Conservation (phyloP, 1,139 yeast genomes). For the Lipomyces yarrowii region DNA sequence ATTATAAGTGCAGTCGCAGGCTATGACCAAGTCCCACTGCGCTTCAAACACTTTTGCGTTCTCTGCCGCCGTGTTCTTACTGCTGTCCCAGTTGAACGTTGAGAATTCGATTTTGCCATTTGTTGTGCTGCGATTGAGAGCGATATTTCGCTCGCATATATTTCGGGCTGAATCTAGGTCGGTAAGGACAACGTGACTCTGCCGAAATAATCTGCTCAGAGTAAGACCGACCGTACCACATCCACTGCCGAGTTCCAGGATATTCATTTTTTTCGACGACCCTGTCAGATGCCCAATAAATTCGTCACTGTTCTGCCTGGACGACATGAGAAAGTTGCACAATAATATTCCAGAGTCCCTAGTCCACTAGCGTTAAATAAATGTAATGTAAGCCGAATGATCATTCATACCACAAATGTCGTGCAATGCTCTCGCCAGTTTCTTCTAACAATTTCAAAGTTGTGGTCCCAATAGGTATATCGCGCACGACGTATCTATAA, state of each 20-base stretch:
- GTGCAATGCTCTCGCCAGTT: conserved; percentile 37
- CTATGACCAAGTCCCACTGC: conserved; percentile 29
- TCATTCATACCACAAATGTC: conserved; percentile 31
- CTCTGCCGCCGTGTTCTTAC: conserved; percentile 4
- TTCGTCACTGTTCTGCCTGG: neutral
- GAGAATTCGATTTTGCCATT: conserved; percentile 10
- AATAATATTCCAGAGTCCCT: conserved; percentile 28
- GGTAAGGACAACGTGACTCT: conserved; percentile 34
- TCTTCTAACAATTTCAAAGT: conserved; percentile 33
- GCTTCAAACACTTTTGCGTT: conserved; percentile 6
- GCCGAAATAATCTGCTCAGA: conserved; percentile 32
- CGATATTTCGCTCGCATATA: conserved; percentile 36
- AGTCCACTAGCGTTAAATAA: neutral
- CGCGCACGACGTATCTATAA: conserved; percentile 2
- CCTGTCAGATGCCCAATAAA: conserved; percentile 7
- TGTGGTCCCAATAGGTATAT: neutral
- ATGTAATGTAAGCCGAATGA: neutral
- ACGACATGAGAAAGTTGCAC: conserved; percentile 10
- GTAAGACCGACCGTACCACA: conserved; percentile 39
- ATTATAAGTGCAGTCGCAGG: conserved; percentile 33
- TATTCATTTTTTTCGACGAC: neutral
- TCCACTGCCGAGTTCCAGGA: conserved; percentile 41
- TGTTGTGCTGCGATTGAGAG: conserved; percentile 20
- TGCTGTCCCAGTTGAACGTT: conserved; percentile 28
- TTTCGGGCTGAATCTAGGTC: conserved; percentile 39